Percentiles rank a stretch among this genome's conserved stretches.
Conservation (phyloP, 495 filamentous ascomycete species). For the Hypomontagnella monticulosa region DNA sequence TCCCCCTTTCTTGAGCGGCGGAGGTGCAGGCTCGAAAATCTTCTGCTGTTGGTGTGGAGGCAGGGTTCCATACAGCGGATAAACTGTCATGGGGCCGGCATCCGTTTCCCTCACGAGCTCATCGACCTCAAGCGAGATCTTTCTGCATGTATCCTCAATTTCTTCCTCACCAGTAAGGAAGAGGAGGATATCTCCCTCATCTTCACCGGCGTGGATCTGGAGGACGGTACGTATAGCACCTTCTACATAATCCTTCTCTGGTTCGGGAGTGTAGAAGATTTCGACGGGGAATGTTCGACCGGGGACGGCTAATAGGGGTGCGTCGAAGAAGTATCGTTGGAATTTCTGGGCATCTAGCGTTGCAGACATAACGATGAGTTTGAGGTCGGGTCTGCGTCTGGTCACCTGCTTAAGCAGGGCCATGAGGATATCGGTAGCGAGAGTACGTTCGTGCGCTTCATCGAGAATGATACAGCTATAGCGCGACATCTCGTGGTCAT, state of each 20-base stretch:
- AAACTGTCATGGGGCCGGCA: constrained; percentile 87
- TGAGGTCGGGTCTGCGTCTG: constrained; percentile 80
- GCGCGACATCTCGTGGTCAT: constrained; percentile 86
- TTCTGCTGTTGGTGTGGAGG: constrained; percentile 91
- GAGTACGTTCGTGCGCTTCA: constrained; percentile 95
- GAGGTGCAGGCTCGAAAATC: constrained; percentile 91
- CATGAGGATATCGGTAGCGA: constrained; percentile 97
- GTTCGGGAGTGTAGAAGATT: constrained; percentile 97
- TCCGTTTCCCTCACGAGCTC: constrained; percentile 91
- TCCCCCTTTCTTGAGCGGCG: constrained; percentile 75
- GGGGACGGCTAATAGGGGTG: constrained; percentile 91
- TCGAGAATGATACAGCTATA: constrained; percentile 99
- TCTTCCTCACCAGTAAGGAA: constrained; percentile 99
- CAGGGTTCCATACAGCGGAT: constrained; percentile 93
- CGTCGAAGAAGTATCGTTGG: constrained; percentile 95
- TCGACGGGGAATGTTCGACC: constrained; percentile 97
- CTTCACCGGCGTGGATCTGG: constrained; percentile 93
- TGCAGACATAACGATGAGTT: constrained; percentile 98
- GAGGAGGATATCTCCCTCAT: constrained; percentile 92
- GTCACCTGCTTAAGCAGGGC: constrained; percentile 90
- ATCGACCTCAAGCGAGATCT: constrained; percentile 88
- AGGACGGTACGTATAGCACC: constrained; percentile 92
- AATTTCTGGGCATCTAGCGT: constrained; percentile 98
- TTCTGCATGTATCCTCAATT: constrained; percentile 94
- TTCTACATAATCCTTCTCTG: constrained; percentile 96